phyloP scores from a whole-genome alignment of 371 early-diverging fungal species.

The Nematocida sp. region DNA sequence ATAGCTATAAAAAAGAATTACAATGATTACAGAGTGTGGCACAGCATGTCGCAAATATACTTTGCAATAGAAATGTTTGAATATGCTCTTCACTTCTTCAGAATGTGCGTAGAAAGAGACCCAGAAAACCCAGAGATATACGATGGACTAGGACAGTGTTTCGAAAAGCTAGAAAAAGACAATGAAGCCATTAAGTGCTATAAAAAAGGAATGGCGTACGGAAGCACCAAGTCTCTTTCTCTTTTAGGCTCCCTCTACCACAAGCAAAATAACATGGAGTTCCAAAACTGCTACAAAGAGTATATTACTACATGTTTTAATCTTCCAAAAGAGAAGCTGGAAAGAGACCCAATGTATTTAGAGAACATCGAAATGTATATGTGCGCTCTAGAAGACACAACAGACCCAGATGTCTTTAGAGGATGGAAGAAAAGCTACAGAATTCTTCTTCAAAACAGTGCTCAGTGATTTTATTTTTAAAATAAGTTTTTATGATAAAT shows the following conservation, averaged over 20 bases:
- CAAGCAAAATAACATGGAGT: constrained; percentile 8
- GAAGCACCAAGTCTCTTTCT: constrained; percentile 30
- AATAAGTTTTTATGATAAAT: background rate
- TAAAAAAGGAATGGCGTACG: constrained; percentile 40
- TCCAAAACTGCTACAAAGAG: constrained; percentile 5
- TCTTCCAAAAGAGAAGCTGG: background rate
- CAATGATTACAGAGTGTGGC: constrained; percentile 83
- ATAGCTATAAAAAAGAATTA: constrained; percentile 74
- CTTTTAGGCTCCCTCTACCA: constrained; percentile 28
- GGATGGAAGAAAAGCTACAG: constrained; percentile 3
- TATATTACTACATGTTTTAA: background rate
- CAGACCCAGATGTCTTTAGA: background rate
- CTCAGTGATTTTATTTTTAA: background rate
- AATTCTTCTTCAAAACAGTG: background rate
- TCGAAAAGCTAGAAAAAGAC: constrained; percentile 30
- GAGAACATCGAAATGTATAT: constrained; percentile 17
- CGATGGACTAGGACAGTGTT: constrained; percentile 52
- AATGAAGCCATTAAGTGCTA: constrained; percentile 58
- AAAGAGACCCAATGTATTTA: background rate
- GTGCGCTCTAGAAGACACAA: constrained; percentile 14
- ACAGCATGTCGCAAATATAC: constrained; percentile 80
- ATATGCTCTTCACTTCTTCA: constrained; percentile 77
- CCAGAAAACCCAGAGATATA: constrained; percentile 54
- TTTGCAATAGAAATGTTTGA: constrained; percentile 74
- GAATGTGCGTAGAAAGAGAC: constrained; percentile 72